These are phyloP conservation scores for Zoysia matrella DNA, from an alignment of 202 grass and related monocot genomes.

Conservation along the genomic window DNA sequence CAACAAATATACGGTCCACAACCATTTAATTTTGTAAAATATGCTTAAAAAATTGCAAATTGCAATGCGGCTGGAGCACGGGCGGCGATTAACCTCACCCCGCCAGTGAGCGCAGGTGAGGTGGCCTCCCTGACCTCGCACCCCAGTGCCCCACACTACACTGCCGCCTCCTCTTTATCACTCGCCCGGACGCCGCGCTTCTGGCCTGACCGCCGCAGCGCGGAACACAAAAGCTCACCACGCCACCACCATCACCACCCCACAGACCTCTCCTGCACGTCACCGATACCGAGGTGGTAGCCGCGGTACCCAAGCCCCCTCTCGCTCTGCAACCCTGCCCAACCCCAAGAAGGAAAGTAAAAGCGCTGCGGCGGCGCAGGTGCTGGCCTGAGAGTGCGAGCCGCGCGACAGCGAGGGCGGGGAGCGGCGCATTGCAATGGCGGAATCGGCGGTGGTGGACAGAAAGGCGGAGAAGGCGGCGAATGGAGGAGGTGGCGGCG, in stretches of 20 bases:
- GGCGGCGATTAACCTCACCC: slow-evolving; percentile 27
- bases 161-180: slow-evolving; percentile 40
- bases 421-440: slow-evolving; percentile 46
- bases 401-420: not conserved
- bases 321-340: not conserved
- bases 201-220: slow-evolving; percentile 54
- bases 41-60: not conserved
- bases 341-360: slow-evolving; percentile 29
- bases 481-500: slow-evolving; percentile 14
- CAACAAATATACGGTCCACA: too few relatives aligned
- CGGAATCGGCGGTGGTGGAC: slow-evolving; percentile 39
- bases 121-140: slow-evolving; percentile 30
- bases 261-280: slow-evolving; percentile 50
- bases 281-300: slow-evolving; percentile 49
- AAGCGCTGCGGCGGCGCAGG: slow-evolving; percentile 19
- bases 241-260: not conserved
- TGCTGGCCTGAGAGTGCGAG: slow-evolving; percentile 38
- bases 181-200: slow-evolving; percentile 39
- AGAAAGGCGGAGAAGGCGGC: slow-evolving; percentile 53
- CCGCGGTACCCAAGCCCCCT: not conserved
- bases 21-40: too few relatives aligned
- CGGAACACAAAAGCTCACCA: slow-evolving; percentile 49
- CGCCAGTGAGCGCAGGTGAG: slow-evolving; percentile 51
- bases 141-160: slow-evolving; percentile 10
- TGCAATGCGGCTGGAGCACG: not conserved